phyloP scores from a whole-genome alignment of 1,139 yeast species.

The Magnusiomyces magnusii region DNA sequence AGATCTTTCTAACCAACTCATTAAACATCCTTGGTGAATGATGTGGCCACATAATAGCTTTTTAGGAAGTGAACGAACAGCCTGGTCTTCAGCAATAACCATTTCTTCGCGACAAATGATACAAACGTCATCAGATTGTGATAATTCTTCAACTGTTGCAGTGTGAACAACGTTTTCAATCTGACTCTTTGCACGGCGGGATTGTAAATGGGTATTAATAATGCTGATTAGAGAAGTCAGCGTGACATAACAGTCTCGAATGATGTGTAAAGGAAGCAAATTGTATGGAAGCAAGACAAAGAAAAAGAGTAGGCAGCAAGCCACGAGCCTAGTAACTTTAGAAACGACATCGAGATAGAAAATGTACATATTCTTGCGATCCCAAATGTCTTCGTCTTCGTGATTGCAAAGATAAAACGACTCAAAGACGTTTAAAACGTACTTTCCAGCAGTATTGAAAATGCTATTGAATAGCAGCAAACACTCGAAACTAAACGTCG shows the following conservation, averaged over 20 bases:
- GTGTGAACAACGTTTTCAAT: conserved; percentile 53
- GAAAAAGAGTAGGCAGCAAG: conserved; percentile 48
- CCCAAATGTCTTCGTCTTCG: conserved; percentile 64
- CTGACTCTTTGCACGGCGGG: conserved; percentile 54
- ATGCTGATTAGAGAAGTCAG: conserved; percentile 44
- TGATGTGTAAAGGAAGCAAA: conserved; percentile 52
- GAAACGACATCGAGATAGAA: conserved; percentile 52
- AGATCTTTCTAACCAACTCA: conserved; percentile 89
- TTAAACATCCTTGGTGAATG: conserved; percentile 82
- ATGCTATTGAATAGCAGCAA: conserved; percentile 56
- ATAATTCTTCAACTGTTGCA: conserved; percentile 58
- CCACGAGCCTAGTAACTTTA: conserved; percentile 33
- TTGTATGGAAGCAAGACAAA: conserved; percentile 42
- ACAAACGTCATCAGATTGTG: conserved; percentile 51
- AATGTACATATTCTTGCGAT: conserved; percentile 53
- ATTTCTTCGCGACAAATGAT: conserved; percentile 83
- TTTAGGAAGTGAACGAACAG: conserved; percentile 55
- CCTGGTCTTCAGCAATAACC: conserved; percentile 36
- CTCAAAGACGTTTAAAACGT: conserved; percentile 52
- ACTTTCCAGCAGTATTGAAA: conserved; percentile 43
- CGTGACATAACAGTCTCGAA: conserved; percentile 60
- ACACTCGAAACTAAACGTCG: conserved; percentile 65
- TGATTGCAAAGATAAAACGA: conserved; percentile 40
- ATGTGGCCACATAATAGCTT: conserved; percentile 79
- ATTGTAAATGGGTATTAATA: conserved; percentile 45